Percentiles rank a stretch among this genome's conserved stretches.
phyloP scores from a whole-genome alignment of 2,329 filamentous ascomycete species.

The Xylaria sp. region DNA sequence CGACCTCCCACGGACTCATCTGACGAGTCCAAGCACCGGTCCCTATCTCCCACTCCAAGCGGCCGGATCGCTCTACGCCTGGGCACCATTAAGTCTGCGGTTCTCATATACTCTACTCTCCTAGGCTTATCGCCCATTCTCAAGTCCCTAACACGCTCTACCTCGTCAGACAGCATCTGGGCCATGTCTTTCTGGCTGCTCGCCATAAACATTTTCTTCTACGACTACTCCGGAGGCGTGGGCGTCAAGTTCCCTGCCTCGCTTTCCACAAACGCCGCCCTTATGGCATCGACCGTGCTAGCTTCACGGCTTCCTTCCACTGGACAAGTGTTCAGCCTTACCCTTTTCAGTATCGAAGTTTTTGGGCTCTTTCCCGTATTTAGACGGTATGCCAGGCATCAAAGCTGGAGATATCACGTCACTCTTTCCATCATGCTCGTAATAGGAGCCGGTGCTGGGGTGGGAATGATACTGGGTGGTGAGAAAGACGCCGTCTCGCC shows the following conservation, averaged over 20 bases:
- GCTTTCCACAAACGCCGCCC: constrained; percentile 91
- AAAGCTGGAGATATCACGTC: constrained; percentile 84
- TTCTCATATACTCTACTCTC: constrained; percentile 92
- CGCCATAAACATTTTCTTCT: constrained; percentile 96
- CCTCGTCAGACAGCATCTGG: constrained; percentile 95
- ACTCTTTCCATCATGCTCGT: constrained; percentile 80
- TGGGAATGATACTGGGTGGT: constrained; percentile 71
- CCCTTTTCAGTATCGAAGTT: constrained; percentile 95
- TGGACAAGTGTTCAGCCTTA: constrained; percentile 93
- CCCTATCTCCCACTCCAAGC: constrained; percentile 51
- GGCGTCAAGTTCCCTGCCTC: constrained; percentile 74
- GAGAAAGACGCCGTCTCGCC: constrained; percentile 56
- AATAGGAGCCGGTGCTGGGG: constrained; percentile 80
- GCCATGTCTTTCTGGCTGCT: constrained; percentile 94
- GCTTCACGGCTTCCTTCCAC: constrained; percentile 90
- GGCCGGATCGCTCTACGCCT: constrained; percentile 65
- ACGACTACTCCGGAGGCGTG: constrained; percentile 86
- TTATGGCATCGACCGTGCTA: constrained; percentile 96
- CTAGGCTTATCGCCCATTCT: constrained; percentile 94
- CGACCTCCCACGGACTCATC: constrained; percentile 48
- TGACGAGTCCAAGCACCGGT: constrained; percentile 51
- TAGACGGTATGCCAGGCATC: constrained; percentile 83
- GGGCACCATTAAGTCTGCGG: constrained; percentile 88
- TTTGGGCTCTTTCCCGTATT: constrained; percentile 99
- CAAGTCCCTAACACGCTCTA: constrained; percentile 94